phyloP scores from a whole-genome alignment of 345 rosid genomes.

The Camelina neglecta region DNA sequence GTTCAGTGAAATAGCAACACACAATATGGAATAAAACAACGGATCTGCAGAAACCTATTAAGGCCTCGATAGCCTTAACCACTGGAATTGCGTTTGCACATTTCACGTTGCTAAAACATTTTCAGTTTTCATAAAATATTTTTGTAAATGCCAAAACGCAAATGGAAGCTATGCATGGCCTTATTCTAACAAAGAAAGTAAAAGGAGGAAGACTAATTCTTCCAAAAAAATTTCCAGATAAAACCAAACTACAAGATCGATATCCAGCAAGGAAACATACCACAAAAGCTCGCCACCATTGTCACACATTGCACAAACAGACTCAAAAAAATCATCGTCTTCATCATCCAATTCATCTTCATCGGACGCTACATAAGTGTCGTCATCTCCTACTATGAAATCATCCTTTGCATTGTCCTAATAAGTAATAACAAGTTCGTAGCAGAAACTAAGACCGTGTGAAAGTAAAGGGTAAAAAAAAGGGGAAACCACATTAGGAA shows the following conservation, averaged over 20 bases:
- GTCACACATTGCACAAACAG: constrained; percentile 87
- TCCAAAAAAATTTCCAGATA: constrained; percentile 22
- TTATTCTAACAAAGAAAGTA: constrained; percentile 3
- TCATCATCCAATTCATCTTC: constrained; percentile 51
- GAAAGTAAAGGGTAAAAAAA: background rate
- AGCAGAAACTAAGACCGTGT: constrained; percentile 29
- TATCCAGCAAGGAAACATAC: constrained; percentile 51
- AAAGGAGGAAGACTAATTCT: constrained; percentile 25
- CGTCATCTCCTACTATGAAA: constrained; percentile 75
- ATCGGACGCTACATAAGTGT: constrained; percentile 44
- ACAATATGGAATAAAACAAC: constrained; percentile 6
- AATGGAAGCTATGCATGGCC: background rate
- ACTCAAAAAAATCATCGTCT: constrained; percentile 65
- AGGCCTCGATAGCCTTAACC: background rate
- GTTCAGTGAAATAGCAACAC: constrained; percentile 24
- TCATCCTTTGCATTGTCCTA: constrained; percentile 52
- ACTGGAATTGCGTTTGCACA: constrained; percentile 6
- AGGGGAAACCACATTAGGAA: constrained; percentile 26
- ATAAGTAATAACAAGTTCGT: constrained; percentile 19
- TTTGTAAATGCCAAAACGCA: constrained; percentile 12
- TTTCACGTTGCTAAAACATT: constrained; percentile 18
- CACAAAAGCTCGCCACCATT: constrained; percentile 80
- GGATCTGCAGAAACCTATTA: constrained; percentile 10
- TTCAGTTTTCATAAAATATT: background rate
- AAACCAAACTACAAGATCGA: constrained; percentile 29